Evolutionary conservation across 805 yeast species (phyloP).

Genomic region (Saccharomycopsis capsularis): DNA sequence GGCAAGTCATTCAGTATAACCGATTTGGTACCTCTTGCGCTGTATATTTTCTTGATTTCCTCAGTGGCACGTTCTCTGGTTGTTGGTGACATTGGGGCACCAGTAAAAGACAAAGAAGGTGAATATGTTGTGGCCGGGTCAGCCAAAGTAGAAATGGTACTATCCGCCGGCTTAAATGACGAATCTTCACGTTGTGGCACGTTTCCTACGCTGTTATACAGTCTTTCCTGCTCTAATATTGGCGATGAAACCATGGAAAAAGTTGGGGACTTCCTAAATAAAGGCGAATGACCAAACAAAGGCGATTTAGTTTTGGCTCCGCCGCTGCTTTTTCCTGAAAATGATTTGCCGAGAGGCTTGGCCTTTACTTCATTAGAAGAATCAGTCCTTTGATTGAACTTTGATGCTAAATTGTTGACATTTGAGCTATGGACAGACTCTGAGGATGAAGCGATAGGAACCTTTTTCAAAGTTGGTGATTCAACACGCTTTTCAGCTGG

Average conservation of each 20-base stretch:
- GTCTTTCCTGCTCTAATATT: not conserved
- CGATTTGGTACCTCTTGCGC: slow-evolving; percentile 5
- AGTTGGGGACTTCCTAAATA: slow-evolving; percentile 2
- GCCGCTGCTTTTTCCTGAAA: too few relatives aligned
- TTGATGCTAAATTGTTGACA: too few relatives aligned
- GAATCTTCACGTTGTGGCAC: not conserved
- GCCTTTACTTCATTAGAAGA: too few relatives aligned
- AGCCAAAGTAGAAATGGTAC: too few relatives aligned
- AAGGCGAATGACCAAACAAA: not conserved
- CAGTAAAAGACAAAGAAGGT: slow-evolving; percentile 4
- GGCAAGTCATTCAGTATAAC: slow-evolving; percentile 10
- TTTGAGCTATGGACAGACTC: too few relatives aligned
- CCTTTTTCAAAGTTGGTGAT: too few relatives aligned
- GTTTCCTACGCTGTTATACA: not conserved
- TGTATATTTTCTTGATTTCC: slow-evolving; percentile 13
- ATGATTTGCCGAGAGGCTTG: too few relatives aligned
- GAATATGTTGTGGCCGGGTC: slow-evolving; percentile 2
- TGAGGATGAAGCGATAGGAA: too few relatives aligned
- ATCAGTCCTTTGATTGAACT: too few relatives aligned
- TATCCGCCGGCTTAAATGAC: not conserved
- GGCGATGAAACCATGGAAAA: slow-evolving; percentile 4
- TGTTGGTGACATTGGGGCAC: slow-evolving; percentile 17
- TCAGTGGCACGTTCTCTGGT: slow-evolving; percentile 12
- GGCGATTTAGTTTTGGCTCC: not conserved
- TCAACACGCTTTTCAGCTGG: too few relatives aligned